These are phyloP conservation scores for Candolleomyces efflorescens DNA, from an alignment of 768 basidiomycete genomes.

Conservation along the genomic window DNA sequence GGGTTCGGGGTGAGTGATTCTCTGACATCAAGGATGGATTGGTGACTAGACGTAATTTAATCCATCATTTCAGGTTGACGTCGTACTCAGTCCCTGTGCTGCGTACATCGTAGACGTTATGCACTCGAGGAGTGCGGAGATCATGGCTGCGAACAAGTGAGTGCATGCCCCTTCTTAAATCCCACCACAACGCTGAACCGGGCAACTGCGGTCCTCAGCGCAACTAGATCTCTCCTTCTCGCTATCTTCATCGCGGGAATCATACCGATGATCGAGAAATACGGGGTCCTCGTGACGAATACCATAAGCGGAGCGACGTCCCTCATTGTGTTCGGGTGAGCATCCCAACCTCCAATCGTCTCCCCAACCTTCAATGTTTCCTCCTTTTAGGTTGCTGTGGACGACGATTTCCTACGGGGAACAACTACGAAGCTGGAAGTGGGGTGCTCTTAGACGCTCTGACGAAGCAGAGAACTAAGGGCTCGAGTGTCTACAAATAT, in stretches of 20 bases:
- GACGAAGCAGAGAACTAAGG: too few relatives aligned
- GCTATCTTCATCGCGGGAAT: not conserved
- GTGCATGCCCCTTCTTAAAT: slow-evolving; percentile 14
- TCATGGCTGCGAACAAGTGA: slow-evolving; percentile 50
- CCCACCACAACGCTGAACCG: not conserved
- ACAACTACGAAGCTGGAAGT: not conserved
- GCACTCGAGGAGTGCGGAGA: slow-evolving; percentile 58
- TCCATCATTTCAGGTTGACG: slow-evolving; percentile 39
- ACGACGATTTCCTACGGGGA: not conserved
- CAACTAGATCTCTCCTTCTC: not conserved
- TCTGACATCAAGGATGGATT: not conserved
- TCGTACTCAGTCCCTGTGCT: slow-evolving; percentile 48
- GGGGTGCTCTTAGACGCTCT: not conserved
- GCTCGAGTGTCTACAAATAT: too few relatives aligned
- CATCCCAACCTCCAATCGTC: not conserved
- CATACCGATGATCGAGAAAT: slow-evolving; percentile 9
- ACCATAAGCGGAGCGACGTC: not conserved
- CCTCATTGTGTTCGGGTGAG: slow-evolving; percentile 3
- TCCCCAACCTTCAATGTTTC: not conserved
- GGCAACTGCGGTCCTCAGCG: not conserved
- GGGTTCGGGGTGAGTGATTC: slow-evolving; percentile 47
- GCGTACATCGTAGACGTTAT: slow-evolving; percentile 61
- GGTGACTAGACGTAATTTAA: too few relatives aligned
- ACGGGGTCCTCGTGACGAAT: slow-evolving; percentile 8
- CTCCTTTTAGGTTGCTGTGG: not conserved